A percentile compares a stretch with the other conserved stretches of the same genome.
phyloP scores from a whole-genome alignment of 2,329 filamentous ascomycete species.

The Fusarium papillatum region DNA sequence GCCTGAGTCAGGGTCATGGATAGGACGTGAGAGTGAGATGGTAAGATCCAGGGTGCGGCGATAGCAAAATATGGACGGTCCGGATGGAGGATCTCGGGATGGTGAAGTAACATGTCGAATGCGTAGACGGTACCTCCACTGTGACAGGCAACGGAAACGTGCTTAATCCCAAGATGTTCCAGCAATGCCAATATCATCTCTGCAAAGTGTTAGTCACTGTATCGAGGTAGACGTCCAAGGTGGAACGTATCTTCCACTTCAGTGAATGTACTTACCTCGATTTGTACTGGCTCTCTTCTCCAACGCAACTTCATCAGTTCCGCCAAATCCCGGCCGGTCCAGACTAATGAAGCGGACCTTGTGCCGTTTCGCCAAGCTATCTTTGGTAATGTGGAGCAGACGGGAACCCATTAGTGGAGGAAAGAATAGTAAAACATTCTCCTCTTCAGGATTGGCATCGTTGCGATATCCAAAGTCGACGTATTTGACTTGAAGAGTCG shows the following conservation, averaged over 20 bases:
- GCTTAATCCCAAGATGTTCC: constrained; percentile 1
- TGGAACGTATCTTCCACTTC: background rate
- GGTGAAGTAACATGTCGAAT: constrained; percentile 25
- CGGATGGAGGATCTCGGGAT: constrained; percentile 26
- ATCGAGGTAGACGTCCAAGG: background rate
- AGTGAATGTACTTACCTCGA: constrained; percentile 9
- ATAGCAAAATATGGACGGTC: constrained; percentile 21
- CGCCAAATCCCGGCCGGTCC: constrained; percentile 26
- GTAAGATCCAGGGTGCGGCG: constrained; percentile 18
- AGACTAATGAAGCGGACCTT: constrained; percentile 14
- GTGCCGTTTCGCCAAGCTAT: constrained; percentile 17
- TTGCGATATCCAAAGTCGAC: constrained; percentile 26
- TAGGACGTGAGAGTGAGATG: background rate
- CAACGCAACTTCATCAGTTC: constrained; percentile 13
- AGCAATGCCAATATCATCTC: constrained; percentile 22
- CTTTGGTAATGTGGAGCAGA: constrained; percentile 24
- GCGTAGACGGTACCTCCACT: constrained; percentile 31
- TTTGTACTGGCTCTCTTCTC: constrained; percentile 2
- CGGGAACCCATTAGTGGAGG: constrained; percentile 17
- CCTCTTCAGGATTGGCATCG: background rate
- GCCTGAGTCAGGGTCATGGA: constrained; percentile 19
- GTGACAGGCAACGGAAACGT: constrained; percentile 23
- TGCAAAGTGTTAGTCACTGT: background rate
- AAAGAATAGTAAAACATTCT: constrained; percentile 30
- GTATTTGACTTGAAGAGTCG: constrained; percentile 10